Evolutionary conservation across 306 rosid genomes (phyloP).

Genomic region (Astragalus membranaceus): DNA sequence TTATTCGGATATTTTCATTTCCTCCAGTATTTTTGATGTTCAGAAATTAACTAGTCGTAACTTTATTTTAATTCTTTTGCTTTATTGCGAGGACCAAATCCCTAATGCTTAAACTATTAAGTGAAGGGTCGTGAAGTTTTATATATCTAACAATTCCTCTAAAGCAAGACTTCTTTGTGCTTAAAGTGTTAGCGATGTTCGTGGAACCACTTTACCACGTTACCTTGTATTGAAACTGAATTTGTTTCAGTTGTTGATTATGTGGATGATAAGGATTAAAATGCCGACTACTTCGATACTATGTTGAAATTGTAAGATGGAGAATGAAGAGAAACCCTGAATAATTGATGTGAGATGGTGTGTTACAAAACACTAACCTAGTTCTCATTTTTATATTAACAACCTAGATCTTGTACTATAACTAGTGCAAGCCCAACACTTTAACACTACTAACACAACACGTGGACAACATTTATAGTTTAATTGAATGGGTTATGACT

Average conservation of each 20-base stretch:
- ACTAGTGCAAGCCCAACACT: neutral
- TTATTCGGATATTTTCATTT: conserved; percentile 5
- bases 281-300: neutral
- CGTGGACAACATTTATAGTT: neutral
- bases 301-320: neutral
- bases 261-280: neutral
- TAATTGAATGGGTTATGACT: neutral
- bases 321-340: neutral
- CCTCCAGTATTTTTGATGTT: neutral
- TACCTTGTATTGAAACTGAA: neutral
- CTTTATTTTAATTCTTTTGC: neutral
- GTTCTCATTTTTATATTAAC: neutral
- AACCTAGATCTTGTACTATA: conserved; percentile 1
- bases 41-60: neutral
- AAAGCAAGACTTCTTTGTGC: neutral
- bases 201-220: neutral
- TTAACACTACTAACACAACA: neutral
- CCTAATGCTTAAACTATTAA: neutral
- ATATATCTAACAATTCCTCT: neutral
- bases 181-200: neutral
- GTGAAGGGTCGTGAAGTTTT: neutral
- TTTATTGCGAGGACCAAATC: neutral
- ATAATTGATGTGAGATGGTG: neutral
- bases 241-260: neutral
- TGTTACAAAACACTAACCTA: neutral